Percentiles rank a stretch among this genome's conserved stretches.
phyloP scores from a whole-genome alignment of 306 rosid genomes.

The Fragaria nilgerrensis region DNA sequence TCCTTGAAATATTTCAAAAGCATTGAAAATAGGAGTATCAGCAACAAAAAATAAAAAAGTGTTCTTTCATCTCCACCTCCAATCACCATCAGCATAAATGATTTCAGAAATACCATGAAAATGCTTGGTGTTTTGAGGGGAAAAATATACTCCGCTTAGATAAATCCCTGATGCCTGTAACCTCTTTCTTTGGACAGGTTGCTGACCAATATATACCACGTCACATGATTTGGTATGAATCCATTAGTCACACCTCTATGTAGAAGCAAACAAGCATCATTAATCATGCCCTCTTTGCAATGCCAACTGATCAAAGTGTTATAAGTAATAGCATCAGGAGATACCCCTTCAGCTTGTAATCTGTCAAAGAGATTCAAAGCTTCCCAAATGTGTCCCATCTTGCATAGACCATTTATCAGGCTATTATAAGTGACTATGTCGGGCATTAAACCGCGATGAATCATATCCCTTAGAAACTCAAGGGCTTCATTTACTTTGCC shows the following conservation, averaged over 20 bases:
- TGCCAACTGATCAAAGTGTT: slow-evolving; percentile 71
- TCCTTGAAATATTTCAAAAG: background rate
- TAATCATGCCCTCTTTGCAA: slow-evolving; percentile 57
- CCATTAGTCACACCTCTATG: slow-evolving; percentile 65
- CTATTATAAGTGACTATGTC: slow-evolving; percentile 86
- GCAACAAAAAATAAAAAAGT: background rate
- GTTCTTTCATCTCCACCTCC: background rate
- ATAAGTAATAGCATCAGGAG: slow-evolving; percentile 72
- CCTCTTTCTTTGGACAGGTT: slow-evolving; percentile 39
- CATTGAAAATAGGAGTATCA: background rate
- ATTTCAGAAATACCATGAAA: background rate
- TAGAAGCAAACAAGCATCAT: slow-evolving; percentile 67
- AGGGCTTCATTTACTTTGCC: slow-evolving; percentile 70
- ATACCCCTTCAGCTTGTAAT: slow-evolving; percentile 63
- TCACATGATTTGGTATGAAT: slow-evolving; percentile 62
- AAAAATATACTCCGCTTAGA: background rate
- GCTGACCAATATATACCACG: slow-evolving; percentile 72
- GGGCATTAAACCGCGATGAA: slow-evolving; percentile 64
- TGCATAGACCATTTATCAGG: slow-evolving; percentile 84
- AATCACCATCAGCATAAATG: slow-evolving; percentile 3
- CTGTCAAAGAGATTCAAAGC: slow-evolving; percentile 70
- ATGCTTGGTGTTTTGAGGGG: background rate
- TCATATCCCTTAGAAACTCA: slow-evolving; percentile 68
- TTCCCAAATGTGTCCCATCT: slow-evolving; percentile 51
- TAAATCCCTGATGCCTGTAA: slow-evolving; percentile 24